Conservation (phyloP, 306 rosid genomes). For the Cucumis sativus region DNA sequence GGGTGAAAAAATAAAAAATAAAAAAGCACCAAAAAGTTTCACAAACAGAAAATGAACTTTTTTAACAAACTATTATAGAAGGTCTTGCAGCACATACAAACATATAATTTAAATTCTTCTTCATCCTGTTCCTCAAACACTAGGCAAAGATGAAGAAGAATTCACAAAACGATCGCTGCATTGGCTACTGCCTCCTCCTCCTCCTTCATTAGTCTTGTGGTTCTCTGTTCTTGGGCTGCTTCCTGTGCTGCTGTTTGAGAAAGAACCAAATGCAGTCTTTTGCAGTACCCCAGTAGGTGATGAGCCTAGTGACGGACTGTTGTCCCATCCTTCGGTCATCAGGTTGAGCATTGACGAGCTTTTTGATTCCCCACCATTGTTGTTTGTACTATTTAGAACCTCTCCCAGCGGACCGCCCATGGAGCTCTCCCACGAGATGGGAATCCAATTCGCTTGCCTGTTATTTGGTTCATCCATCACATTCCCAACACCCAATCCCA, state of each 20-base stretch:
- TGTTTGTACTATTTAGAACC: constrained; percentile 50
- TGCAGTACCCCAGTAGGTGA: constrained; percentile 85
- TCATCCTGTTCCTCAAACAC: background rate
- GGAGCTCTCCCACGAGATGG: constrained; percentile 68
- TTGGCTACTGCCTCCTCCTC: constrained; percentile 48
- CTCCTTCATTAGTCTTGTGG: constrained; percentile 41
- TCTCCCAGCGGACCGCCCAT: constrained; percentile 95
- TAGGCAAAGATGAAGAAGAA: constrained; percentile 9
- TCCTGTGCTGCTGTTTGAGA: constrained; percentile 83
- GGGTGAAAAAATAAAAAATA: too few relatives aligned
- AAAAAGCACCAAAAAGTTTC: background rate
- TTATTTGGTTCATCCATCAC: constrained; percentile 17
- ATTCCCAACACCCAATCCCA: constrained; percentile 45
- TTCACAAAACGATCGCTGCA: constrained; percentile 44
- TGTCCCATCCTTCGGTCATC: constrained; percentile 70
- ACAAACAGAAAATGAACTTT: background rate
- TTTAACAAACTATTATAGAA: constrained; percentile 3
- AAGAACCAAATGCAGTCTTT: constrained; percentile 61
- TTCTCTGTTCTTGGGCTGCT: constrained; percentile 83
- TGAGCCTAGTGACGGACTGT: constrained; percentile 62
- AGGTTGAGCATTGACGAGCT: constrained; percentile 61
- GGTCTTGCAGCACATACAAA: background rate
- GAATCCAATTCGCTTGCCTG: constrained; percentile 60
- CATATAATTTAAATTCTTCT: background rate
- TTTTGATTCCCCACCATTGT: constrained; percentile 21